Conservation (phyloP, 768 basidiomycete species). For the Lyophyllum semitale region DNA sequence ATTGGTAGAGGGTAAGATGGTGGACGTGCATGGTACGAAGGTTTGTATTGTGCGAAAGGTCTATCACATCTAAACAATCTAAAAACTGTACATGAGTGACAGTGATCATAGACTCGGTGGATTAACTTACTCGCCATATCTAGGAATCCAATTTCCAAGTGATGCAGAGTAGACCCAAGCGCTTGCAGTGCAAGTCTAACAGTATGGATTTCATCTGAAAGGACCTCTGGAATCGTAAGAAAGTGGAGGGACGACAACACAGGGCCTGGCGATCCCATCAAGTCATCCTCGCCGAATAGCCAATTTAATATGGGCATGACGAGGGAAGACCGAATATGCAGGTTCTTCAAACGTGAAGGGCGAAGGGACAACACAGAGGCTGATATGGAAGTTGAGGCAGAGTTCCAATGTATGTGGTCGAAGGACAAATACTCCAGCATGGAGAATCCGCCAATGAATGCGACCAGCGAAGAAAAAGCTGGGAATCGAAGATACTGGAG, state of each 20-base stretch:
- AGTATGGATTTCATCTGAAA: slow-evolving; percentile 26
- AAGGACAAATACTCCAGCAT: slow-evolving; percentile 44
- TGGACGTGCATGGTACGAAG: slow-evolving; percentile 28
- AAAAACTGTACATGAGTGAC: not conserved
- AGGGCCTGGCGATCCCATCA: not conserved
- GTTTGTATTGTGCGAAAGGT: slow-evolving; percentile 25
- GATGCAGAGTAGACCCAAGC: slow-evolving; percentile 28
- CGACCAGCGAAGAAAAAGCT: slow-evolving; percentile 48
- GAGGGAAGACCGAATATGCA: slow-evolving; percentile 32
- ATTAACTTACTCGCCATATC: slow-evolving; percentile 2
- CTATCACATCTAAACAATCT: slow-evolving; percentile 23
- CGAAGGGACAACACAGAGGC: not conserved
- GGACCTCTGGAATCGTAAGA: slow-evolving; percentile 29
- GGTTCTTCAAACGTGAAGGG: slow-evolving; percentile 31
- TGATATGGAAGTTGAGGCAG: slow-evolving; percentile 29
- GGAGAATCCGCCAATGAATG: slow-evolving; percentile 51
- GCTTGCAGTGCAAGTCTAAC: slow-evolving; percentile 21
- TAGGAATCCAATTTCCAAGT: slow-evolving; percentile 32
- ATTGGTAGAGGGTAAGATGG: slow-evolving; percentile 35
- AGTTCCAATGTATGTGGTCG: slow-evolving; percentile 51
- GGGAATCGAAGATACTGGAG: slow-evolving; percentile 30
- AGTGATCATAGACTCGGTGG: not conserved
- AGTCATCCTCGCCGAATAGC: slow-evolving; percentile 24
- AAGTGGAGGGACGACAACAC: slow-evolving; percentile 20
- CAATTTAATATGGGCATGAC: slow-evolving; percentile 28